Evolutionary conservation across 2,329 filamentous ascomycete genomes (phyloP), one percentile per base, ranked within the genome.

Genomic region (Phaeosphaeria sp.): DNA sequence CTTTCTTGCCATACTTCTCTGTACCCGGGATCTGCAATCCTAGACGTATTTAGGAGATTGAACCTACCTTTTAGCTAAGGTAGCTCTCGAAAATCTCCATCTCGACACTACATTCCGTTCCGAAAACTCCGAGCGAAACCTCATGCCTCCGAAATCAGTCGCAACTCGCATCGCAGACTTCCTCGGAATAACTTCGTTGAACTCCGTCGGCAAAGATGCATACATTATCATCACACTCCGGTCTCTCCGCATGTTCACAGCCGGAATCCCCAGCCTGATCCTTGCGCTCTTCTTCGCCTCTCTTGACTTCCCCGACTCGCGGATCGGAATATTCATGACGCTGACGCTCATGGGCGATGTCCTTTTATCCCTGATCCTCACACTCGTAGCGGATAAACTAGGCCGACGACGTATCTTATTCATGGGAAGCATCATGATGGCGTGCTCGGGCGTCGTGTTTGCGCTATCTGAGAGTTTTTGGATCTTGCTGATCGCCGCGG

Each of bases 151-250:
- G 11, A 36, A 24, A 46, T 11, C 21, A 20, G 42, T 69, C 36
- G 27, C 71, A 45, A 59, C 63, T 17, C 68, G 67, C 30, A 56
- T 73, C 39, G 50, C 70, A 25, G 44, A 51, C 15, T 76, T 75
- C 45, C 67, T 77, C 27, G 75, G 75, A 18, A 53, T 75, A 22
- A 63, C 65, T 24, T 74, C 74, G 18, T 60, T 77, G 45, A 65
- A 66, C 45, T 65, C 66, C n/a, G 73, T 71, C 8, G 74, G 74
- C 58, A 59, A 63, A 44, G 75, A 77, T 71, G 74, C 74, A 18
- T 76, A 76, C 55, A 66, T 78, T 45, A 74, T 79, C 49, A 87
- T 88, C 62, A 63, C 60, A 3, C 59, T 75, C 24, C 71, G 74
- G 30, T 71, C 65, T 17, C 48, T 74, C 25, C 72, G 74, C 58